Evolutionary conservation across 1,139 yeast species (phyloP), one percentile per base, ranked within the genome.

Genomic region (Yamadazyma jaroonii): DNA sequence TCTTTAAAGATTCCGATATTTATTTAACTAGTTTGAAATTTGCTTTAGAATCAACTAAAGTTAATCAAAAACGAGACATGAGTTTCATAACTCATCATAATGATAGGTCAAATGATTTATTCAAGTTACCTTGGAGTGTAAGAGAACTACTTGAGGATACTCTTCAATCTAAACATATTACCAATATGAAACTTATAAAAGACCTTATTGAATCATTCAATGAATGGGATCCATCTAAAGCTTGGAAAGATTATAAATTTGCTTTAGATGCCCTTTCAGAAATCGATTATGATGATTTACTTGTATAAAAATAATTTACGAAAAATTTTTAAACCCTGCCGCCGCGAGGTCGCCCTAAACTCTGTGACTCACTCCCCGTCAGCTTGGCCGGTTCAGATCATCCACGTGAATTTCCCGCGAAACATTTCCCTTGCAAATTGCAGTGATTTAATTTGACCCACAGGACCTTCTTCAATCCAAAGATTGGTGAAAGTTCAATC

Each of bases 161-260:
- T 28, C 43, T 61, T 6, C 48, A 50, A 25, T 52, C 73, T 8
- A 64, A 63, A 39, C 72, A 77, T 48, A 59, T 74, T 15, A 59
- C 61, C 6, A 59, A 60, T 25, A 38, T 49, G 15, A 44, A 51
- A 23, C 48, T 72, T 34, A 42, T 49, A 2, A 30, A 40, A 17
- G 60, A 61, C 15, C 51, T 77, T 25, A 40, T 72, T 11, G 39
- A 40, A 5, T 62, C 62, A 28, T 76, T 56, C 47, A 45, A 51
- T 7, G 34, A 42, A 0, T 76, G 81, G 81, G 62, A 62, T 6
- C 73, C 77, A 0, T 50, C 52, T 10, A 47, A 52, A 2, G 59
- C 61, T 33, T 64, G 69, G 67, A 64, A 62, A 34, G 80, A 74
- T 12, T 45, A 74, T 32, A 65, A 64, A 45, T 63, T 59, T 42